These are phyloP conservation scores for Pseudonitzschia delicatissima DNA, from an alignment of 108 stramenopile genomes.

Conservation along the genomic window DNA sequence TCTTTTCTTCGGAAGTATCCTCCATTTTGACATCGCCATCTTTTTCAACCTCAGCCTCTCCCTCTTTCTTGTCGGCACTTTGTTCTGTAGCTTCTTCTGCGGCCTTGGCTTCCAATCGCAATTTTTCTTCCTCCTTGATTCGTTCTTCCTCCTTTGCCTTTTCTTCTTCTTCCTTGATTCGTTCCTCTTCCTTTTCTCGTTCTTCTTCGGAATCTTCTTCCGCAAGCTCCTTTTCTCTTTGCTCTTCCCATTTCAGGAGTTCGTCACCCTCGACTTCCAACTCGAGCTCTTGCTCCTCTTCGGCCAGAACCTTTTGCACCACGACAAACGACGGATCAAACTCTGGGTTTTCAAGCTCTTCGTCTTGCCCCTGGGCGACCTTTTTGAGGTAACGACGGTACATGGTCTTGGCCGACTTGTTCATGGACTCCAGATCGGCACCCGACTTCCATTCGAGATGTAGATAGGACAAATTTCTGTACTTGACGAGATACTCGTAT, in stretches of 20 bases:
- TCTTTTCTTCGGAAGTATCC: conserved; percentile 11
- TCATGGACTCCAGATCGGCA: conserved; percentile 83
- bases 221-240: conserved; percentile 67
- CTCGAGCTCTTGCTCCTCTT: conserved; percentile 80
- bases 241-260: conserved; percentile 76
- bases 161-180: conserved; percentile 19
- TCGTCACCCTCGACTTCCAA: conserved; percentile 81
- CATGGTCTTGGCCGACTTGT: conserved; percentile 79
- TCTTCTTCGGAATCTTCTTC: conserved; percentile 41
- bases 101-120: conserved; percentile 3
- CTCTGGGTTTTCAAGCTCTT: conserved; percentile 82
- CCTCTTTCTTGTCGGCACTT: conserved; percentile 14
- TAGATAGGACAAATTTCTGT: conserved; percentile 90
- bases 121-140: conserved; percentile 20
- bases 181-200: conserved; percentile 26
- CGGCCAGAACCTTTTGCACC: conserved; percentile 86
- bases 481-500: conserved; percentile 96
- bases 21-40: not conserved
- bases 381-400: conserved; percentile 88
- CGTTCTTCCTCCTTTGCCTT: conserved; percentile 33
- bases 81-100: conserved; percentile 25
- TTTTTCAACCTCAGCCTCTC: not conserved
- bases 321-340: conserved; percentile 77
- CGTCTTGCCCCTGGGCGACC: conserved; percentile 64
- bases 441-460: conserved; percentile 88